Evolutionary conservation across 192 early-diverging fungal species (phyloP).

Genomic region (Coemansia javaensis): DNA sequence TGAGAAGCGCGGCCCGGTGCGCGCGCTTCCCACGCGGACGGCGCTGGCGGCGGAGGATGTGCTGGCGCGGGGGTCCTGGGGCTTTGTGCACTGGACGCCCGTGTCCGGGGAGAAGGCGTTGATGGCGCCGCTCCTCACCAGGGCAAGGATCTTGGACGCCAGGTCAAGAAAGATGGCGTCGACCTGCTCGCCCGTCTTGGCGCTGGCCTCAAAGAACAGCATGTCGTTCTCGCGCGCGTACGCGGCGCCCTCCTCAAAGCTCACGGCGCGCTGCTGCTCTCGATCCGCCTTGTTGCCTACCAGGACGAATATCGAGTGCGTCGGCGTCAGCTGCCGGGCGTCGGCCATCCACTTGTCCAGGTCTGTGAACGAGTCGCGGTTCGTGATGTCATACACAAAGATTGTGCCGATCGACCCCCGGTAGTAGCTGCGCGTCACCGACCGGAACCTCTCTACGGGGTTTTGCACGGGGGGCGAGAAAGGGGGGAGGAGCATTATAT

Average conservation of each 20-base stretch:
- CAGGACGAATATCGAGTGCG: slow-evolving; percentile 62
- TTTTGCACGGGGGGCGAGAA: too few relatives aligned
- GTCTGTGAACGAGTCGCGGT: slow-evolving; percentile 57
- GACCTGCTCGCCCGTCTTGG: slow-evolving; percentile 61
- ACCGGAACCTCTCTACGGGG: slow-evolving; percentile 55
- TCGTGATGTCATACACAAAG: slow-evolving; percentile 77
- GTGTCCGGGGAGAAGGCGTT: slow-evolving; percentile 28
- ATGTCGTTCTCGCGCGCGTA: slow-evolving; percentile 56
- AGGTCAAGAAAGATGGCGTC: slow-evolving; percentile 42
- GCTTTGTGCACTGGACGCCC: slow-evolving; percentile 50
- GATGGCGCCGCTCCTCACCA: slow-evolving; percentile 29
- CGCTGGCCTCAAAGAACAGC: slow-evolving; percentile 59
- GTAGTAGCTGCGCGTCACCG: slow-evolving; percentile 73
- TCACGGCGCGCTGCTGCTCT: slow-evolving; percentile 40
- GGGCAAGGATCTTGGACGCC: slow-evolving; percentile 13
- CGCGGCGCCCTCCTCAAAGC: slow-evolving; percentile 48
- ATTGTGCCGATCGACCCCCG: slow-evolving; percentile 74
- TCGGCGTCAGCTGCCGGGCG: slow-evolving; percentile 59
- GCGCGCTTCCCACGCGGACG: slow-evolving; percentile 7
- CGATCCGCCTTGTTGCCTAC: slow-evolving; percentile 67
- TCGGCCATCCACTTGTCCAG: slow-evolving; percentile 66
- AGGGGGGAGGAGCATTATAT: too few relatives aligned
- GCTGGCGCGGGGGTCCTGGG: slow-evolving; percentile 13
- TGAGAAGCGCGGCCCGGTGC: slow-evolving; percentile 7
- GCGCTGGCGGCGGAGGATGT: background rate